phyloP scores from a whole-genome alignment of 805 yeast genomes.

The Starmerella davenportii region DNA sequence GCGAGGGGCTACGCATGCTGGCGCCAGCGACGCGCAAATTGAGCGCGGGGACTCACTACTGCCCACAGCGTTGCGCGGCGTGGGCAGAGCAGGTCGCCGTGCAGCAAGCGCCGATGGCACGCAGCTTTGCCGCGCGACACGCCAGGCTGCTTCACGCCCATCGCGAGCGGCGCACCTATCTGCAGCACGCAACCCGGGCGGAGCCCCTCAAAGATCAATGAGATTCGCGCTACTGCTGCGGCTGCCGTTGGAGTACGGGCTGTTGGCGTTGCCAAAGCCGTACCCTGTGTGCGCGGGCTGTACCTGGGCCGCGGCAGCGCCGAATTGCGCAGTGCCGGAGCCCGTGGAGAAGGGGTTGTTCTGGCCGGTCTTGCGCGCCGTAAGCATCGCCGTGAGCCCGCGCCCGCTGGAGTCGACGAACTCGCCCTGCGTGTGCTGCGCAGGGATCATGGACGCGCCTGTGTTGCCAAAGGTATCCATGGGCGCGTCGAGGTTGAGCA shows the following conservation, averaged over 20 bases:
- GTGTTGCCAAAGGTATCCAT: constrained; percentile 85
- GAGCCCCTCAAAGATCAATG: constrained; percentile 20
- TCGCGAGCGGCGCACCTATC: no score
- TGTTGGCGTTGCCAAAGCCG: constrained; percentile 71
- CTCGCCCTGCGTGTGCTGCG: constrained; percentile 71
- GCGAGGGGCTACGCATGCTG: no score
- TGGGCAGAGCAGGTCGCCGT: no score
- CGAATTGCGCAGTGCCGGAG: constrained; percentile 34
- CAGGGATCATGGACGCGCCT: constrained; percentile 71
- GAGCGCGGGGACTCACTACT: no score
- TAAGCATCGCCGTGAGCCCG: constrained; percentile 29
- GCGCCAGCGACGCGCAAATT: no score
- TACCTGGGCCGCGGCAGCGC: constrained; percentile 36
- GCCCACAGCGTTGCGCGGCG: no score
- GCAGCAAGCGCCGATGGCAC: no score
- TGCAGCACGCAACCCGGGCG: no score
- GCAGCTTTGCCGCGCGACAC: no score
- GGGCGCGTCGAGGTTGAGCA: constrained; percentile 76
- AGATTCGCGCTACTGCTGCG: constrained; percentile 19
- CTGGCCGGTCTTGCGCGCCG: constrained; percentile 15
- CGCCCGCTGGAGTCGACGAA: constrained; percentile 82
- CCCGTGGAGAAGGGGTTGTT: constrained; percentile 30
- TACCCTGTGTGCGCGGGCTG: constrained; percentile 81
- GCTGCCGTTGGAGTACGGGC: not conserved
- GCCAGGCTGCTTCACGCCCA: no score